phyloP scores from a whole-genome alignment of 805 yeast species.

The Candida rishiriensis region DNA sequence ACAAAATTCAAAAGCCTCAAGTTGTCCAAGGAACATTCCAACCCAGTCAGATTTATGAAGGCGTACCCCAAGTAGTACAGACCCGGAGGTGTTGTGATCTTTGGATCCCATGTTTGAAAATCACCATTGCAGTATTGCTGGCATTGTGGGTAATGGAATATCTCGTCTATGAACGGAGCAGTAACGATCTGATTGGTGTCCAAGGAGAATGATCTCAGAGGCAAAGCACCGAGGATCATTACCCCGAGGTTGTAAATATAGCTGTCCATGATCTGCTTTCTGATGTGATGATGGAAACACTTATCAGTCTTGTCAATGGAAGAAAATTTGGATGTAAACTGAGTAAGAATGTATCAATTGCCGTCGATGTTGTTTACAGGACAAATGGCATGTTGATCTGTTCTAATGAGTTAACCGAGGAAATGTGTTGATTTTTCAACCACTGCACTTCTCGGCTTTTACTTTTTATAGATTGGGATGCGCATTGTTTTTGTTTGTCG shows the following conservation, averaged over 20 bases:
- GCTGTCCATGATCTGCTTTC: too few species aligned
- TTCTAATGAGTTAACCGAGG: too few species aligned
- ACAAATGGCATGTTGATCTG: too few species aligned
- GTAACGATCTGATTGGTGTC: constrained; percentile 19
- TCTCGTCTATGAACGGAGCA: constrained; percentile 61
- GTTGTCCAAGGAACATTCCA: constrained; percentile 33
- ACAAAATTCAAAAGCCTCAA: constrained; percentile 58
- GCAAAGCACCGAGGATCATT: constrained; percentile 9
- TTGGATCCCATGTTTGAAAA: constrained; percentile 73
- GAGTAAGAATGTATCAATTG: too few species aligned
- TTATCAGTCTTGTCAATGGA: too few species aligned
- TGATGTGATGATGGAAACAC: too few species aligned
- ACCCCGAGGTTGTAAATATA: not conserved
- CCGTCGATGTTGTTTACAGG: too few species aligned
- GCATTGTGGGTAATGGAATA: constrained; percentile 82
- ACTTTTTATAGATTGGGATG: too few species aligned
- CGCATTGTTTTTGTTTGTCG: too few species aligned
- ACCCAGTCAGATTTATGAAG: constrained; percentile 29
- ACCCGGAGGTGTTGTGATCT: constrained; percentile 97
- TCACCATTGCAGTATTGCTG: constrained; percentile 56
- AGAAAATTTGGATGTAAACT: too few species aligned
- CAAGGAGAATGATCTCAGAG: constrained; percentile 15
- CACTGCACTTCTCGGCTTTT: too few species aligned
- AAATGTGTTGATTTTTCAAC: too few species aligned
- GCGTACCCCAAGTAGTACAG: constrained; percentile 50